Conservation (phyloP, 305 asterid genomes). For the Plantago lanceolata region DNA sequence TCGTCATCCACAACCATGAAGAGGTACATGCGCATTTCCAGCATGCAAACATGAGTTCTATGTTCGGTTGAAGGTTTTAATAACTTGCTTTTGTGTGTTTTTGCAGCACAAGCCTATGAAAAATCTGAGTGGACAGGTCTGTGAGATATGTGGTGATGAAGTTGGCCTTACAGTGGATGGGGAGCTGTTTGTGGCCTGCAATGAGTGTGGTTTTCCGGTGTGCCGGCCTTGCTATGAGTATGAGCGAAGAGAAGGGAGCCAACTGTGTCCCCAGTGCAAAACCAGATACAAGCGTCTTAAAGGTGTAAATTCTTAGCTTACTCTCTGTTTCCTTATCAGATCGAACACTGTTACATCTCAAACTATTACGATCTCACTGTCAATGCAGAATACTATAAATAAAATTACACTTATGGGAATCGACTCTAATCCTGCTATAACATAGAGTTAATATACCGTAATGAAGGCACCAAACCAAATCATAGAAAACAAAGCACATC, state of each 20-base stretch:
- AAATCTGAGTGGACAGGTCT: conserved; percentile 87
- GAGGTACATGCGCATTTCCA: conserved; percentile 52
- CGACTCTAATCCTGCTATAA: not conserved
- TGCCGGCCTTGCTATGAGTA: conserved; percentile 98
- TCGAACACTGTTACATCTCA: too few relatives aligned
- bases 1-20: conserved; percentile 96
- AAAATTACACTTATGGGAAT: not conserved
- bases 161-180: conserved; percentile 84
- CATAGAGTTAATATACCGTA: not conserved
- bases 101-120: conserved; percentile 86
- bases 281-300: conserved; percentile 92
- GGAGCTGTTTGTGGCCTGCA: conserved; percentile 90
- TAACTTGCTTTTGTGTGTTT: not conserved
- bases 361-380: too few relatives aligned
- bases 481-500: too few relatives aligned
- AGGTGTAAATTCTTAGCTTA: conserved; percentile 45
- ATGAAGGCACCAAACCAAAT: too few relatives aligned
- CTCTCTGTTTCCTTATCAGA: not conserved
- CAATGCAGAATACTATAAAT: not conserved
- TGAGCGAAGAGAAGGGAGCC: conserved; percentile 94
- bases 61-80: not conserved
- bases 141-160: conserved; percentile 98
- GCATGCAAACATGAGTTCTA: conserved; percentile 8
- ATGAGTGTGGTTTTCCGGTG: conserved; percentile 94
- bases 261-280: conserved; percentile 91